Conservation (phyloP, 202 grass and related monocot genomes). For the Musa balbisiana region DNA sequence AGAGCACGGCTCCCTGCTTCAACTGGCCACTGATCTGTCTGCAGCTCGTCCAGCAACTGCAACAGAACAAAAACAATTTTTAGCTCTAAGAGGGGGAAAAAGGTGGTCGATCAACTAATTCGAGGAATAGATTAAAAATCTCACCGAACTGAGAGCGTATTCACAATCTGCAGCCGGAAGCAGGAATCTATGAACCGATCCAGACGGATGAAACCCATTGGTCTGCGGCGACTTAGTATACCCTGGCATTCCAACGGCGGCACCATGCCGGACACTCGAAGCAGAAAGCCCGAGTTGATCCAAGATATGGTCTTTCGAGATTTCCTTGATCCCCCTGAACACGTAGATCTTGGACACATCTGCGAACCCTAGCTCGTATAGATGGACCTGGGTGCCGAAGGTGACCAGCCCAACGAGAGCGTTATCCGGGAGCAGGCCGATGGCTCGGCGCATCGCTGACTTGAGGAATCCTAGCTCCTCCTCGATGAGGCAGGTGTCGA, state of each 20-base stretch:
- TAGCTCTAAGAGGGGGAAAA: not conserved
- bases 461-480: slow-evolving; percentile 89
- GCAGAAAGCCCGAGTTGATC: slow-evolving; percentile 83
- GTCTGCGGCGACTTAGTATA: slow-evolving; percentile 46
- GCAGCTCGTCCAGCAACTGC: slow-evolving; percentile 89
- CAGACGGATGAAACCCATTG: slow-evolving; percentile 52
- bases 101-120: not conserved
- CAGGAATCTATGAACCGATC: slow-evolving; percentile 68
- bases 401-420: slow-evolving; percentile 86
- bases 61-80: not conserved
- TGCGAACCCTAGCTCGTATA: slow-evolving; percentile 83
- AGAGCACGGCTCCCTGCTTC: slow-evolving; percentile 62
- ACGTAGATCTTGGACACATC: slow-evolving; percentile 97
- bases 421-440: slow-evolving; percentile 82
- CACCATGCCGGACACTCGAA: slow-evolving; percentile 17
- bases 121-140: not conserved
- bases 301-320: slow-evolving; percentile 89
- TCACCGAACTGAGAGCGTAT: slow-evolving; percentile 72
- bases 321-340: slow-evolving; percentile 92
- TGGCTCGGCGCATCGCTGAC: slow-evolving; percentile 74
- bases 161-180: slow-evolving; percentile 85
- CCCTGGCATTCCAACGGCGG: slow-evolving; percentile 15
- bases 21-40: slow-evolving; percentile 90
- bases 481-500: slow-evolving; percentile 95
- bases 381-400: slow-evolving; percentile 89